A percentile compares a stretch with the other conserved stretches of the same genome.
Evolutionary conservation across 1,284 basidiomycete genomes (phyloP).

Genomic region (Apiotrichum sp.): DNA sequence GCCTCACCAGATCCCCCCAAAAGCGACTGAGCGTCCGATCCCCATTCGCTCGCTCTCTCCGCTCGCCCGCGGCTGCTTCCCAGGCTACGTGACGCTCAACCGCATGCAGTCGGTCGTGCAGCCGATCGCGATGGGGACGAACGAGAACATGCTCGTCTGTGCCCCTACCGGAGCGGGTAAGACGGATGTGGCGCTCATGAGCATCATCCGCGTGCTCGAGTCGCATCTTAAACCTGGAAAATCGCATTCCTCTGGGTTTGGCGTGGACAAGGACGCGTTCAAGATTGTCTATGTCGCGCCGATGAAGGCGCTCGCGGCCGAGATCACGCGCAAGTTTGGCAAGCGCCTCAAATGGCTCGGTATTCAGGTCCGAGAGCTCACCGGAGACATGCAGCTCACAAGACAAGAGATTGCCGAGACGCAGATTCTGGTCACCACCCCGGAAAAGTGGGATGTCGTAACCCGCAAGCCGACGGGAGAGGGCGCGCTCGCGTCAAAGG

Average conservation of each 20-base stretch:
- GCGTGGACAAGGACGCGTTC: slow-evolving; percentile 69
- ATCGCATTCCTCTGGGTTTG: slow-evolving; percentile 46
- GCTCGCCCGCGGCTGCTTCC: slow-evolving; percentile 79
- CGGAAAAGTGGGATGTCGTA: slow-evolving; percentile 99
- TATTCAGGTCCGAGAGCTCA: slow-evolving; percentile 84
- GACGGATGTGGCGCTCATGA: slow-evolving; percentile 96
- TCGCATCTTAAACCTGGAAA: slow-evolving; percentile 54
- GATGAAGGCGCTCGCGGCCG: slow-evolving; percentile 96
- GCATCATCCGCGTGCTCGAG: slow-evolving; percentile 79
- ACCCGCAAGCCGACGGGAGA: slow-evolving; percentile 95
- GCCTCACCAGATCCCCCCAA: slow-evolving; percentile 69
- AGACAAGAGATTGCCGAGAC: slow-evolving; percentile 90
- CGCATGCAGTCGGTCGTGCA: slow-evolving; percentile 94
- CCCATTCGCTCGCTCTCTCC: slow-evolving; percentile 68
- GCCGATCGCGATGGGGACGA: slow-evolving; percentile 84
- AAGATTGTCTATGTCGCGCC: slow-evolving; percentile 99
- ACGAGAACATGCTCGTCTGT: slow-evolving; percentile 95
- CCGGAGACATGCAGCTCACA: slow-evolving; percentile 98
- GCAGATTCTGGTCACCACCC: slow-evolving; percentile 97
- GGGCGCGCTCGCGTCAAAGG: slow-evolving; percentile 83
- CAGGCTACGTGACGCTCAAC: slow-evolving; percentile 84
- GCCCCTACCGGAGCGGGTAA: slow-evolving; percentile 99
- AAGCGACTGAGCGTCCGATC: slow-evolving; percentile 66
- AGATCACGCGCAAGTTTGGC: slow-evolving; percentile 87
- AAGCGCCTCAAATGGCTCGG: slow-evolving; percentile 87